Evolutionary conservation across 345 rosid species (phyloP), one percentile per base, ranked within the genome.

Genomic region (Noccaea caerulescens): DNA sequence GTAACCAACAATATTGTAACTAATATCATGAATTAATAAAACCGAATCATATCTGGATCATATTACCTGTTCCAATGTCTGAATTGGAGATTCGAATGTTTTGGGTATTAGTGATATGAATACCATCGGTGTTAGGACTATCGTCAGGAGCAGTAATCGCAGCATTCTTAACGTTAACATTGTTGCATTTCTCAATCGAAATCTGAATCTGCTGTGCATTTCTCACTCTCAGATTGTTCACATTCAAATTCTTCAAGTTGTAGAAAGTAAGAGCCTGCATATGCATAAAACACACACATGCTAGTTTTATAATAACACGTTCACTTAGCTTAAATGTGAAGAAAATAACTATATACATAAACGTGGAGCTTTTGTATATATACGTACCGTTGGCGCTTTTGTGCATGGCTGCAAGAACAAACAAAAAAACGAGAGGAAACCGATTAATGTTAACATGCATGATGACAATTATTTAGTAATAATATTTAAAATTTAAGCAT

Each of bases 51-150:
- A 91, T 6, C 87, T 7, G 81, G 82, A 56, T 80, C 66, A 50
- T 27, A 27, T 82, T 74, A 74, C 98, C 98, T 59, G 98, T 88
- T 67, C 86, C 86, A 12, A 90, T 83, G 49, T 72, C 54, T 6
- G 80, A 78, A 58, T 58, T 64, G 7, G 81, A 66, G 46, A 93
- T 75, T 13, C 25, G 73, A 58, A 90, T 93, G 62, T 88, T 83
- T 59, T 84, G 76, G 32, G 94, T 88, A 5, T 59, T 25, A 1
- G 92, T 78, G 61, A 90, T 72, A 63, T 93, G 98, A 76, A 93
- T 93, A 36, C 98, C 98, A 63, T 93, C 97, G 0, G 97, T 93
- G 80, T 93, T 93, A 1, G 98, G 98, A 69, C 96, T 88, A 38
- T 79, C 58, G 6, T 18, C 72, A 0, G 97, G 96, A 4, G 94